A percentile compares a stretch with the other conserved stretches of the same genome.
phyloP scores from a whole-genome alignment of 371 early-diverging fungal genomes.

The Chytridium lagenaria region DNA sequence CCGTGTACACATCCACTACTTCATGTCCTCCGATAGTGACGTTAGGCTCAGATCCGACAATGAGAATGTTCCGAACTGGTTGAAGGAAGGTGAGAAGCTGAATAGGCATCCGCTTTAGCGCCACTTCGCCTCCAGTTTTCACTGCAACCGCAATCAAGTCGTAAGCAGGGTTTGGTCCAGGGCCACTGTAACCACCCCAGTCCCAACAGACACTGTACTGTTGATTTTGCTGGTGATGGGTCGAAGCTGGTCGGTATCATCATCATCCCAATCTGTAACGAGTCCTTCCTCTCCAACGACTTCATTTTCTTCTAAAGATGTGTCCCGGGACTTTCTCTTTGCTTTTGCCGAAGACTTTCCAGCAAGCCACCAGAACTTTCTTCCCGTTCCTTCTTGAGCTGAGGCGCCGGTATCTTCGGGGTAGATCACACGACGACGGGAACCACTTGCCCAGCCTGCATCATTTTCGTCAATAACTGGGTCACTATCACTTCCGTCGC shows the following conservation, averaged over 20 bases:
- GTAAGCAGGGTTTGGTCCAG: conserved; percentile 22
- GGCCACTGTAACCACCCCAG: background rate
- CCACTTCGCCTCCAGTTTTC: conserved; percentile 59
- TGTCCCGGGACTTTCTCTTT: background rate
- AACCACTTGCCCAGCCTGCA: background rate
- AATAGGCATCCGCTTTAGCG: conserved; percentile 49
- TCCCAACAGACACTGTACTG: background rate
- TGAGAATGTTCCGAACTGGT: conserved; percentile 41
- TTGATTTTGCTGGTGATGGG: too few species aligned
- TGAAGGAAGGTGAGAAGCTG: conserved; percentile 58
- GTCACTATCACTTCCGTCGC: background rate
- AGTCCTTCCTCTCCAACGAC: conserved; percentile 2
- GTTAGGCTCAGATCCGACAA: conserved; percentile 50
- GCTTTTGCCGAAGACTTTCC: background rate
- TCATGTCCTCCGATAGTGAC: conserved; percentile 39
- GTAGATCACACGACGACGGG: background rate
- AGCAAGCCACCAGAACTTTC: background rate
- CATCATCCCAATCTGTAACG: conserved; percentile 2
- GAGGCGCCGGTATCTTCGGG: background rate
- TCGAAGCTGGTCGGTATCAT: background rate
- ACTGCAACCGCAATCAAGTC: conserved; percentile 53
- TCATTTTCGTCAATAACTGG: background rate
- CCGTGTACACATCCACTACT: conserved; percentile 53
- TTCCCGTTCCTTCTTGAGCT: background rate
- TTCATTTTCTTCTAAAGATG: background rate